Evolutionary conservation across 2,329 filamentous ascomycete genomes (phyloP).

Genomic region (Achaetomium macrosporum): DNA sequence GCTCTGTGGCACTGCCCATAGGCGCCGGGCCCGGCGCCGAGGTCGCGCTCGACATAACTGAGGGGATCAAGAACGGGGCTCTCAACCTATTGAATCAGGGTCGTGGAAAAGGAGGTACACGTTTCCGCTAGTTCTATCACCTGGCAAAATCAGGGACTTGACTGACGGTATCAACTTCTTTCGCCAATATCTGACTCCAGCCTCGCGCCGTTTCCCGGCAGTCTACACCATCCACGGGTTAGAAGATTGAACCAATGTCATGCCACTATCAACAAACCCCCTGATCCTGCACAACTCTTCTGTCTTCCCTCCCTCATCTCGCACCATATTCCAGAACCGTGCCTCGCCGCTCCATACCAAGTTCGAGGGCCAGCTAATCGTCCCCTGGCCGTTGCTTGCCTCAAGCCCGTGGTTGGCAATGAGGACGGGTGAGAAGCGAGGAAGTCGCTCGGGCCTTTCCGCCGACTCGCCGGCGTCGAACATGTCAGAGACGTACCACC

Average conservation of each 20-base stretch:
- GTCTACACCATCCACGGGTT: background rate
- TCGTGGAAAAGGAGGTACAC: too few relatives aligned
- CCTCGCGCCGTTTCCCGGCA: too few relatives aligned
- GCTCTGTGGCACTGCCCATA: background rate
- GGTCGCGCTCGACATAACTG: slow-evolving; percentile 2
- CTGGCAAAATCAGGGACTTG: too few relatives aligned
- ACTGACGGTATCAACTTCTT: too few relatives aligned
- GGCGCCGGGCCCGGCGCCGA: background rate
- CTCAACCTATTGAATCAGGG: too few relatives aligned
- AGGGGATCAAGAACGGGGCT: too few relatives aligned
- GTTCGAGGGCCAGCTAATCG: background rate
- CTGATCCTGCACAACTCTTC: background rate
- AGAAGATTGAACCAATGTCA: slow-evolving; percentile 1
- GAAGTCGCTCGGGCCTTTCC: accelerated
- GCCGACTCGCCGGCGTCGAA: background rate
- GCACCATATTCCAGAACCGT: slow-evolving; percentile 9
- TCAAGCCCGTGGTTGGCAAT: background rate
- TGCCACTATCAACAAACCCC: slow-evolving; percentile 2
- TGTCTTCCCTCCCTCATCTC: background rate
- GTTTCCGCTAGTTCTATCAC: too few relatives aligned
- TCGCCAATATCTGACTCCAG: too few relatives aligned
- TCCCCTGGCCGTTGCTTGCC: background rate
- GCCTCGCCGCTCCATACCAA: background rate
- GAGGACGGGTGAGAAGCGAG: slow-evolving; percentile 7
- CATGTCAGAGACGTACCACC: slow-evolving; percentile 7